Percentiles rank a stretch among this genome's conserved stretches.
Evolutionary conservation across 225 moss, liverwort and hornwort species (phyloP).

Genomic region (Asterella californica): DNA sequence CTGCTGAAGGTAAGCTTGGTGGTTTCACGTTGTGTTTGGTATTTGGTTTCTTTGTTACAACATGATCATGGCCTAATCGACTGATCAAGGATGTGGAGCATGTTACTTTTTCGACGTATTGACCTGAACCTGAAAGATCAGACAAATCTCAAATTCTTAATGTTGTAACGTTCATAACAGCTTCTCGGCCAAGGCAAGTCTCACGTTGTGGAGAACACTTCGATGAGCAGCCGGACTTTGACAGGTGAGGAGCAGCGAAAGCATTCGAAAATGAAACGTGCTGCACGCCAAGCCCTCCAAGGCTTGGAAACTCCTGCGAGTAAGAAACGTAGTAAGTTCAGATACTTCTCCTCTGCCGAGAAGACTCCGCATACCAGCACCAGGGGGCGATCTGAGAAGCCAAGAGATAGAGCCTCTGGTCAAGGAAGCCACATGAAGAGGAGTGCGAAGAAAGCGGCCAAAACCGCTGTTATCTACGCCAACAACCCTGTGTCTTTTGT

Average conservation of each 20-base stretch:
- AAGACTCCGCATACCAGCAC: neutral
- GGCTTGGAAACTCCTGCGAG: constrained; percentile 36
- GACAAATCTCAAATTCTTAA: neutral
- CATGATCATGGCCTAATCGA: too few species aligned
- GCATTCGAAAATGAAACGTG: constrained; percentile 60
- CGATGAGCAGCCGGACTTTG: constrained; percentile 30
- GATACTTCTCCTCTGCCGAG: constrained; percentile 1
- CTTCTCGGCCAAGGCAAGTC: constrained; percentile 51
- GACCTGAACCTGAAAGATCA: neutral
- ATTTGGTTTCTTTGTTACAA: neutral
- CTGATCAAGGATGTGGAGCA: neutral
- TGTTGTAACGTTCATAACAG: constrained; percentile 19
- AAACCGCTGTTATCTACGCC: constrained; percentile 46
- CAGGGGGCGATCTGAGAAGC: constrained; percentile 16
- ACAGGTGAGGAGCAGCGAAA: constrained; percentile 52
- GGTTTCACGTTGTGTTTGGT: neutral
- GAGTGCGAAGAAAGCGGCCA: constrained; percentile 20
- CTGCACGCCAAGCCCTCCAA: constrained; percentile 53
- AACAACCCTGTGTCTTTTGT: constrained; percentile 76
- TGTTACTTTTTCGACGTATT: neutral
- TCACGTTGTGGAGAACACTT: constrained; percentile 14
- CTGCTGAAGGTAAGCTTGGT: constrained; percentile 47
- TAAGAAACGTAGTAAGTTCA: constrained; percentile 8
- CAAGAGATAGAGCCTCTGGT: constrained; percentile 6
- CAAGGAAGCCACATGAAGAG: constrained; percentile 10